phyloP scores from a whole-genome alignment of 371 early-diverging fungal genomes.

The Neoconidiobolus thromboides region DNA sequence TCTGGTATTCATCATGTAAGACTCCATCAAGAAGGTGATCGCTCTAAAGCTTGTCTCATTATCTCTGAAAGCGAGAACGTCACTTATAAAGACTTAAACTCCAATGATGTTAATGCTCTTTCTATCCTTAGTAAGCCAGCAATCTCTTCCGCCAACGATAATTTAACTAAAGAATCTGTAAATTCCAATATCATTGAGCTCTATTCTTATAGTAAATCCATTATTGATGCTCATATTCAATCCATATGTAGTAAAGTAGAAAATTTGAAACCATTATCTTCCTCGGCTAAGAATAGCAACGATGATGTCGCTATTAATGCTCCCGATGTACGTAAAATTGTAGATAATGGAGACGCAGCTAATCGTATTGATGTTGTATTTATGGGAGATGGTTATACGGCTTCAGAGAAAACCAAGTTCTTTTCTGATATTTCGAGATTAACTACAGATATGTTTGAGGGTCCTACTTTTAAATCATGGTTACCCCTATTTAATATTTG shows the following conservation, averaged over 20 bases:
- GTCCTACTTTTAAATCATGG: conserved; percentile 21
- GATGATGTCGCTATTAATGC: not conserved
- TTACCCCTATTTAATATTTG: conserved; percentile 34
- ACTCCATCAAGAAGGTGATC: too few species aligned
- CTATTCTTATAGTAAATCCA: not conserved
- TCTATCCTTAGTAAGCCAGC: not conserved
- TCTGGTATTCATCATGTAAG: too few species aligned
- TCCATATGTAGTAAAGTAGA: not conserved
- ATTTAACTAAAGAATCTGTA: too few species aligned
- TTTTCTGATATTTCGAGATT: conserved; percentile 27
- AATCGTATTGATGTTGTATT: conserved; percentile 35
- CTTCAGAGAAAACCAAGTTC: conserved; percentile 20
- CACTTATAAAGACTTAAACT: too few species aligned
- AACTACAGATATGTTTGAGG: conserved; percentile 28
- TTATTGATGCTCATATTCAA: not conserved
- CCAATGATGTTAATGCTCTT: not conserved
- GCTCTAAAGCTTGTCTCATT: too few species aligned
- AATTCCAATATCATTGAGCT: not conserved
- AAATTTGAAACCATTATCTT: too few species aligned
- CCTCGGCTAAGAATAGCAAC: too few species aligned
- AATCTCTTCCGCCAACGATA: not conserved
- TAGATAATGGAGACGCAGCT: conserved; percentile 19
- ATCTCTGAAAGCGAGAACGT: too few species aligned
- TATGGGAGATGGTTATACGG: conserved; percentile 41
- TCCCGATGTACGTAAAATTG: conserved; percentile 5